Percentiles rank a stretch among this genome's conserved stretches.
Evolutionary conservation across 306 rosid genomes (phyloP).

Genomic region (Lupinus albus): DNA sequence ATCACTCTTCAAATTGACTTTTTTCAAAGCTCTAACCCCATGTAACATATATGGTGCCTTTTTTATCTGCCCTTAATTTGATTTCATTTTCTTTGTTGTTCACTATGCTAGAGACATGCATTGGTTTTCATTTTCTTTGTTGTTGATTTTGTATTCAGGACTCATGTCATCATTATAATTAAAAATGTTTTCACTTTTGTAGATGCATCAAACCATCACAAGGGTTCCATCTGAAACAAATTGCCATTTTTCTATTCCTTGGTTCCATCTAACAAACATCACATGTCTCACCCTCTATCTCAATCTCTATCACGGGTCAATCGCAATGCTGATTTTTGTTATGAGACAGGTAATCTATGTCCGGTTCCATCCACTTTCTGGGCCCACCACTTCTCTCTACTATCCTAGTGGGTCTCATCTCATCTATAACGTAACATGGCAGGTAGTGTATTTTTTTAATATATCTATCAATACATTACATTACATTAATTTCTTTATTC

Average conservation of each 20-base stretch:
- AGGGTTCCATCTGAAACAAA: constrained; percentile 40
- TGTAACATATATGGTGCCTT: constrained; percentile 22
- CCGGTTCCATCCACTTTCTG: constrained; percentile 36
- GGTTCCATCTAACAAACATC: too few species aligned
- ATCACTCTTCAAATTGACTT: background rate
- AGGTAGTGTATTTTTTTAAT: constrained; percentile 40
- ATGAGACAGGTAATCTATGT: too few species aligned
- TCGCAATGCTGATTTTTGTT: too few species aligned
- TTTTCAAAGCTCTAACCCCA: background rate
- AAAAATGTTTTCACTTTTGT: too few species aligned
- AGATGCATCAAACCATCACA: too few species aligned
- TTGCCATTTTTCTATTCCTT: constrained; percentile 45
- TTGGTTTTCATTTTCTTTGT: too few species aligned
- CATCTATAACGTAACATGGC: constrained; percentile 54
- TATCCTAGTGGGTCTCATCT: constrained; percentile 53
- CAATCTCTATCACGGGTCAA: too few species aligned
- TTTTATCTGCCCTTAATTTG: background rate
- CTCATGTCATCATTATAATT: too few species aligned
- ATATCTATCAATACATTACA: background rate
- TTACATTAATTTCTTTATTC: constrained; percentile 16
- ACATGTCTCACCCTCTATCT: too few species aligned
- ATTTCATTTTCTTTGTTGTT: background rate
- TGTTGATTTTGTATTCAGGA: too few species aligned
- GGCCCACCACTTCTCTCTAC: constrained; percentile 52
- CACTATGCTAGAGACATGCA: constrained; percentile 16